Conservation (phyloP, 257 asterid genomes). For the Nemophila menziesii region DNA sequence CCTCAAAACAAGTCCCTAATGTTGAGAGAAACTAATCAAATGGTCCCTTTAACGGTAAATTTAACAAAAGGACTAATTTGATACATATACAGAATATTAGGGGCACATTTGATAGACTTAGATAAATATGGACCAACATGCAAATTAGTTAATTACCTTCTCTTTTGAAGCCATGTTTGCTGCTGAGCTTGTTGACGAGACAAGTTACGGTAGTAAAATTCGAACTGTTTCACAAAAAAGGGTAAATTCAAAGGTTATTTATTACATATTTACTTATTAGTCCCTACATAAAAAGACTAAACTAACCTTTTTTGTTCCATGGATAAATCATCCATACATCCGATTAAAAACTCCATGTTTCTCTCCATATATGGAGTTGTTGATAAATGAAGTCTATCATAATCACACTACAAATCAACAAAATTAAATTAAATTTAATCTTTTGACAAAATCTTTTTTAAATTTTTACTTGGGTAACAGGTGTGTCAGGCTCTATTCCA, state of each 20-base stretch:
- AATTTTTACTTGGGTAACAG: slow-evolving; percentile 59
- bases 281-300: slow-evolving; percentile 6
- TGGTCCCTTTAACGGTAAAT: too few species aligned
- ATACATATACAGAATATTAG: too few species aligned
- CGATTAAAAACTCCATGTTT: slow-evolving; percentile 82
- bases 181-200: slow-evolving; percentile 97
- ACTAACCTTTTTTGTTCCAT: slow-evolving; percentile 88
- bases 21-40: too few species aligned
- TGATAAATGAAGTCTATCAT: slow-evolving; percentile 81
- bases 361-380: slow-evolving; percentile 75
- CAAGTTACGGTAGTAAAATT: slow-evolving; percentile 80
- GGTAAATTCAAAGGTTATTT: slow-evolving; percentile 4
- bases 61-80: too few species aligned
- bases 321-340: slow-evolving; percentile 96
- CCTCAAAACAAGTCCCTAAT: too few species aligned
- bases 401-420: slow-evolving; percentile 49
- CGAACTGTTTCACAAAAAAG: slow-evolving; percentile 43
- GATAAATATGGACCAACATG: too few species aligned
- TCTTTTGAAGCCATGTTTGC: slow-evolving; percentile 94
- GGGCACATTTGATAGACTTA: too few species aligned
- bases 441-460: not conserved
- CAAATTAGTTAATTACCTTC: slow-evolving; percentile 84
- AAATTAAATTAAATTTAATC: slow-evolving; percentile 1
- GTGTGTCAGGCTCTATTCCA: slow-evolving; percentile 78
- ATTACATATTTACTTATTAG: too few species aligned